These are phyloP conservation scores for Colletotrichum gigasporum DNA, from an alignment of 2,329 filamentous ascomycete species.

Conservation along the genomic window DNA sequence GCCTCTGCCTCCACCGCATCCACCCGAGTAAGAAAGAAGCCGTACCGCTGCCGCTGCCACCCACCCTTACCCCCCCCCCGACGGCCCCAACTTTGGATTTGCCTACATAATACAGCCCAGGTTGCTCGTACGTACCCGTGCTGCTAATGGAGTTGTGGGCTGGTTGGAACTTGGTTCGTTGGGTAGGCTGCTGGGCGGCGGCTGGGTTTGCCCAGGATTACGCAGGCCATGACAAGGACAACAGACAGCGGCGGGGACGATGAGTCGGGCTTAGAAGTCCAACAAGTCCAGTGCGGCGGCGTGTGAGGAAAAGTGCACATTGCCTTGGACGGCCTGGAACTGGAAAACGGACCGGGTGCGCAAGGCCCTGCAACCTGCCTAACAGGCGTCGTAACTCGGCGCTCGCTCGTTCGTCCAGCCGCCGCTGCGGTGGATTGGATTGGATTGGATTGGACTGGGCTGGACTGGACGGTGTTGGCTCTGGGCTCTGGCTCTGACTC, in stretches of 20 bases:
- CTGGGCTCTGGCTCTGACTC: neutral
- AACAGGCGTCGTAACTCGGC: too few relatives aligned
- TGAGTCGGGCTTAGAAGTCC: too few relatives aligned
- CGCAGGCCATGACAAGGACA: neutral
- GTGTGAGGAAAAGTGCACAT: neutral
- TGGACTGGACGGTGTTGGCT: too few relatives aligned
- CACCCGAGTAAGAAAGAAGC: neutral
- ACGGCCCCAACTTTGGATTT: too few relatives aligned
- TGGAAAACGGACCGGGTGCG: neutral
- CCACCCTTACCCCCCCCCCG: too few relatives aligned
- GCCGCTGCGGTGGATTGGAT: neutral
- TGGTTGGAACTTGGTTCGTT: neutral
- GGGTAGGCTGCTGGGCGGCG: neutral
- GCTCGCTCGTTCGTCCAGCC: neutral
- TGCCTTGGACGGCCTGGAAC: neutral
- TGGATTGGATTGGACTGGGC: too few relatives aligned
- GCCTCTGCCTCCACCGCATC: neutral
- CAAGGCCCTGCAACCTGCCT: constrained; percentile 10
- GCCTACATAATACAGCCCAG: too few relatives aligned
- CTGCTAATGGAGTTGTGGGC: neutral
- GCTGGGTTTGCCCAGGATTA: neutral
- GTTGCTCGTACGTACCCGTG: too few relatives aligned
- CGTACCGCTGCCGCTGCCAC: too few relatives aligned
- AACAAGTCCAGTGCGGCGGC: neutral
- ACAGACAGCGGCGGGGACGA: too few relatives aligned